Conservation (phyloP, 2,329 filamentous ascomycete species). For the Atkinsonella hypoxylon region DNA sequence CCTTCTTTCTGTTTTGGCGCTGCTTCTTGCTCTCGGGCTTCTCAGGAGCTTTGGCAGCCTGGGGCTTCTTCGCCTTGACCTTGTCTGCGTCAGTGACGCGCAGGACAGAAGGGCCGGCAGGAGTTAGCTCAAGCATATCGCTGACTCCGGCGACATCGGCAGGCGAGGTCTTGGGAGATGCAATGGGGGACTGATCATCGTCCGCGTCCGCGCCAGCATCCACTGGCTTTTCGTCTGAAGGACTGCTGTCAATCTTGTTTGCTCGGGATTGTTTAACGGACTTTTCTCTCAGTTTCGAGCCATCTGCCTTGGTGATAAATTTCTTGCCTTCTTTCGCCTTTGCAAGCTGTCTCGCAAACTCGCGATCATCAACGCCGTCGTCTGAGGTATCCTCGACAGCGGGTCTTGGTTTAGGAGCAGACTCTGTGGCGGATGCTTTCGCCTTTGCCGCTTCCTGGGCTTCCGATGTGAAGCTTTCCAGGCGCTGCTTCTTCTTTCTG, state of each 20-base stretch:
- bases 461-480: constrained; percentile 28
- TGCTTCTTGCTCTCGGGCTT: constrained; percentile 84
- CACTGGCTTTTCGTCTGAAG: constrained; percentile 34
- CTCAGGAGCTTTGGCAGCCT: constrained; percentile 50
- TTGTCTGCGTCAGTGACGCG: constrained; percentile 59
- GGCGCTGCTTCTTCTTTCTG: constrained; percentile 34
- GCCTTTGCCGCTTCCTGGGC: constrained; percentile 26
- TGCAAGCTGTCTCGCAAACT: constrained; percentile 65
- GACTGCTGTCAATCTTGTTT: constrained; percentile 34
- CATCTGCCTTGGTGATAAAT: constrained; percentile 39
- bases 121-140: constrained; percentile 77
- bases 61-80: constrained; percentile 52
- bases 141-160: constrained; percentile 58
- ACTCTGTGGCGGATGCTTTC: constrained; percentile 18
- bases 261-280: constrained; percentile 58
- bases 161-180: constrained; percentile 50
- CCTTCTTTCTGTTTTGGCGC: constrained; percentile 83
- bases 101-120: constrained; percentile 59
- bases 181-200: constrained; percentile 62
- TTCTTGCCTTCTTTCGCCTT: constrained; percentile 59
- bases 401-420: constrained; percentile 2
- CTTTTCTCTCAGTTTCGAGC: constrained; percentile 53
- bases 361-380: constrained; percentile 55
- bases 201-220: constrained; percentile 63
- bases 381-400: constrained; percentile 33